Base-by-base conservation (phyloP, 768 basidiomycete species). In the Amanita pseudoporphyria region DNA sequence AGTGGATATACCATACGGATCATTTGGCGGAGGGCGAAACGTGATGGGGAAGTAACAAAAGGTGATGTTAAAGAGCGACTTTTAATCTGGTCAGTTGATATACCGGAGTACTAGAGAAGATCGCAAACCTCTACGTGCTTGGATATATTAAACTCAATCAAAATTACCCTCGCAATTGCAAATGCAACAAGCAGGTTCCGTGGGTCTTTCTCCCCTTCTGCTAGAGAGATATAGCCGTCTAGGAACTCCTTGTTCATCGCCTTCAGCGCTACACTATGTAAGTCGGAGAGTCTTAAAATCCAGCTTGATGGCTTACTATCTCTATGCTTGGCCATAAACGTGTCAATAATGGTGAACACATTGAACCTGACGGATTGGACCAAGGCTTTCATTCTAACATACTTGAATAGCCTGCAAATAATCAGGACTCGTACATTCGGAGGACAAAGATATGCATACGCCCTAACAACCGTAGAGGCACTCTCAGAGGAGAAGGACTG, bases 31-130 rank as follows among this genome's bases (percentile, higher is more conserved):
- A 7, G 95, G 92, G 51, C 87, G 78, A 69, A 96, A 99, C 0
- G 92, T 90, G 49, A 99, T 98, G 0, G 96, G 96, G 67, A 97
- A 99, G 64, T 99, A 99, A 64, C 96, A 98, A 64, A 94, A 98
- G 0, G 84, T 87, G 61, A 97, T 83, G 58, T 97, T 90, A 68
- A 95, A 98, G 42, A 98, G 71, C 45, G 84, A 78, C 92, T 97
- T 56, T 5, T 26, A 16, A 39, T 1, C 4, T 6, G 18, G 10
- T 57, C 22, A 54, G 48, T 39, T 41, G 26, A n/a, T 14, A 5
- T 14, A 21, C 14, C 30, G 24, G 24, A 22, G 26, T 22, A 16
- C 22, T 14, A 33, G 46, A 30, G 24, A 45, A 19, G 9, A 21
- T 30, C 30, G 59, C 78, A 53, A 58, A 92, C 95, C 70, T 98